phyloP scores from a whole-genome alignment of 352 stramenopile genomes.

The Pythium dissotocum region DNA sequence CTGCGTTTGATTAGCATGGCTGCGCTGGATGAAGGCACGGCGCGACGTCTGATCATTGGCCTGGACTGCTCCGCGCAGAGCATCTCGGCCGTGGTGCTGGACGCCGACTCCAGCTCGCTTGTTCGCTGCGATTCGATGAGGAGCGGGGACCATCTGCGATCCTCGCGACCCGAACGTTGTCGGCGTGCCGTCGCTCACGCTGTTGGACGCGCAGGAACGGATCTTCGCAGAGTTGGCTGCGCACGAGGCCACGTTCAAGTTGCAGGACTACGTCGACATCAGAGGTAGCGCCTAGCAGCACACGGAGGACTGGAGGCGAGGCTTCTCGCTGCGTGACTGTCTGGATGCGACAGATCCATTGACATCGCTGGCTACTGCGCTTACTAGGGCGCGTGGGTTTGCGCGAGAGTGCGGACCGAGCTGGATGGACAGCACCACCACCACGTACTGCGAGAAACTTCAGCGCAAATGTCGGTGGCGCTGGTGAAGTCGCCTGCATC shows the following conservation, averaged over 20 bases:
- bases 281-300: constrained; percentile 85
- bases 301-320: constrained; percentile 72
- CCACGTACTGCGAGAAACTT: constrained; percentile 48
- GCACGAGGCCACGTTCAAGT: constrained; percentile 30
- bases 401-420: constrained; percentile 64
- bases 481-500: constrained; percentile 58
- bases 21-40: not conserved
- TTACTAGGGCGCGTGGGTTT: constrained; percentile 38
- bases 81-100: constrained; percentile 71
- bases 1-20: constrained; percentile 4
- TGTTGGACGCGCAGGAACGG: constrained; percentile 77
- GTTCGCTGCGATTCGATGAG: constrained; percentile 73
- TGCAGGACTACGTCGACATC: constrained; percentile 55
- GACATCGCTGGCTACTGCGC: constrained; percentile 21
- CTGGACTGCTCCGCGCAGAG: constrained; percentile 88
- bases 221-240: constrained; percentile 49
- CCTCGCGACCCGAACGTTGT: constrained; percentile 41
- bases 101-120: constrained; percentile 33
- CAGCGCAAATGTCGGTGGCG: constrained; percentile 58
- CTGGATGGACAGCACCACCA: constrained; percentile 88
- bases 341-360: constrained; percentile 35
- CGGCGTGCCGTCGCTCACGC: constrained; percentile 72
- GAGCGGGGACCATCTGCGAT: constrained; percentile 55
- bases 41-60: constrained; percentile 34
- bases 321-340: constrained; percentile 42